phyloP scores from a whole-genome alignment of 202 grass and related monocot species.

The Schoenoplectus tabernaemontani region DNA sequence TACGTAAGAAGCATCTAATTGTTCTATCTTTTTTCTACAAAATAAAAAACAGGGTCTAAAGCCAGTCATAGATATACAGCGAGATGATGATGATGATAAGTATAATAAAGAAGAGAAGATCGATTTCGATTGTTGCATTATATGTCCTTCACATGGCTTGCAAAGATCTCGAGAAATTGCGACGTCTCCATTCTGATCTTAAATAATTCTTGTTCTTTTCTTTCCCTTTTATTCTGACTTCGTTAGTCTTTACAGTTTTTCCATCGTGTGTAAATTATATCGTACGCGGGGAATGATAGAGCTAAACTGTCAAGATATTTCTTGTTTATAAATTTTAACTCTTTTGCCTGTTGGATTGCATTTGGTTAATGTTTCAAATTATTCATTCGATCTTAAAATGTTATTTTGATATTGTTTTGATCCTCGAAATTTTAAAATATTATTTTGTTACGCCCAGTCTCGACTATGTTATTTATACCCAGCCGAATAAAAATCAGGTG shows the following conservation, averaged over 20 bases:
- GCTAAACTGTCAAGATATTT: too few relatives aligned
- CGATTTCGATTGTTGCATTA: neutral
- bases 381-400: too few relatives aligned
- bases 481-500: too few relatives aligned
- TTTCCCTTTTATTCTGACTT: neutral
- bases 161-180: neutral
- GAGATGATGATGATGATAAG: conserved; percentile 3
- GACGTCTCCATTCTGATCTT: conserved; percentile 37
- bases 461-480: too few relatives aligned
- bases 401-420: too few relatives aligned
- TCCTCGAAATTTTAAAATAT: too few relatives aligned
- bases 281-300: neutral
- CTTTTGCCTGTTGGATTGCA: too few relatives aligned
- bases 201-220: neutral
- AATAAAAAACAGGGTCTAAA: conserved; percentile 36
- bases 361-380: too few relatives aligned
- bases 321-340: too few relatives aligned
- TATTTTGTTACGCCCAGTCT: too few relatives aligned
- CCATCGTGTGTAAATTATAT: neutral
- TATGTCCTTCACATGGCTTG: neutral
- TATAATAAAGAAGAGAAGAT: conserved; percentile 5
- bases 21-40: too few relatives aligned
- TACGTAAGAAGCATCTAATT: neutral
- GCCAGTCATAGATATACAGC: conserved; percentile 22
- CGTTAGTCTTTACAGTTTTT: neutral